Evolutionary conservation across 495 filamentous ascomycete species (phyloP), one percentile per base, ranked within the genome.

Genomic region (Hypoxylon fuscum): DNA sequence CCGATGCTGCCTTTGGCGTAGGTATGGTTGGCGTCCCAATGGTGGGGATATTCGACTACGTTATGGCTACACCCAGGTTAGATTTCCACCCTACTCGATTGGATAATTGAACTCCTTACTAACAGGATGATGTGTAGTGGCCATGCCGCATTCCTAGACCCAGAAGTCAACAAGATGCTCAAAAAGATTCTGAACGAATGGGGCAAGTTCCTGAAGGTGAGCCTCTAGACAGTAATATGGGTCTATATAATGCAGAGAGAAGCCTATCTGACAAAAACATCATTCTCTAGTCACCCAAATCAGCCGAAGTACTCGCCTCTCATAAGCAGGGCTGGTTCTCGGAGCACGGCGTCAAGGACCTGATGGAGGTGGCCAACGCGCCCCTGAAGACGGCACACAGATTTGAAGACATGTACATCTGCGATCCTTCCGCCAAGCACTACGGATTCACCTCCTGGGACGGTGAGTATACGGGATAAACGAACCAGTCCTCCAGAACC

Each of bases 381-480:
- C 65, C 76, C 0, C 34, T 59, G n/a, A 45, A 71, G 21, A 81
- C 79, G n/a, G 53, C 65, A 10, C 70, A 75, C 47, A 74, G 66
- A 14, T 86, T 87, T 59, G 78, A 85, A 41, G 72, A 83, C 5
- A 75, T 83, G 72, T 86, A 72, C 60, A 18, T 73, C 6, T 85
- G 83, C 60, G 78, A 88, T 21, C 79, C 83, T 0, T 61, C 54
- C 0, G 61, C 76, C 1, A 69, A 73, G 41, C 61, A 88, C 59
- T 75, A 83, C 68, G 89, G 89, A 17, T 93, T 79, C 71, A 81
- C 76, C 35, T 90, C 87, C 1, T 92, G 89, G 89, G 88, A 93
- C 57, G 74, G 76, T 78, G 56, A 45, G 75, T 55, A 27, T 27
- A 3, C n/a, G n/a, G n/a, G n/a, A 27, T 27, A 27, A 27, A 27